A percentile compares a stretch with the other conserved stretches of the same genome.
Evolutionary conservation across 371 early-diverging fungal species (phyloP).

Genomic region (Lichtheimia ornata): DNA sequence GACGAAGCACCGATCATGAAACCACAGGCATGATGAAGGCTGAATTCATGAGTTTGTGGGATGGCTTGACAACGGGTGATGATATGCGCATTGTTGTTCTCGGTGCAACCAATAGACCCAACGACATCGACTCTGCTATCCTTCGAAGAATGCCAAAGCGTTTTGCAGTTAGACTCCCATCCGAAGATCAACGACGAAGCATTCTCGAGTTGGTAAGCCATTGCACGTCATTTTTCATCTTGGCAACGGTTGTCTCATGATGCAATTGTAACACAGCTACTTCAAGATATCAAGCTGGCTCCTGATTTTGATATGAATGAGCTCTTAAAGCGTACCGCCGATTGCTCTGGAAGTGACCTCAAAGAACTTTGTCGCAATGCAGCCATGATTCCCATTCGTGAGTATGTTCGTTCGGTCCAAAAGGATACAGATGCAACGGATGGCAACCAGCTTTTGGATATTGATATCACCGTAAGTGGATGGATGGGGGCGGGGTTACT

Average conservation of each 20-base stretch:
- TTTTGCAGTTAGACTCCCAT: slow-evolving; percentile 89
- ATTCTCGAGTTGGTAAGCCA: slow-evolving; percentile 79
- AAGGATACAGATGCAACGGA: slow-evolving; percentile 24
- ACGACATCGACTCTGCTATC: slow-evolving; percentile 96
- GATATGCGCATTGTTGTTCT: slow-evolving; percentile 80
- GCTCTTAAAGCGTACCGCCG: slow-evolving; percentile 80
- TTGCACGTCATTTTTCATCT: background rate
- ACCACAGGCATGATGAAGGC: slow-evolving; percentile 98
- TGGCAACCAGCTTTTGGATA: slow-evolving; percentile 34
- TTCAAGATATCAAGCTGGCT: slow-evolving; percentile 69
- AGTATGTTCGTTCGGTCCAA: slow-evolving; percentile 71
- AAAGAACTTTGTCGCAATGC: slow-evolving; percentile 97
- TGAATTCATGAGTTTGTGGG: slow-evolving; percentile 98
- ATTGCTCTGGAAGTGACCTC: slow-evolving; percentile 92
- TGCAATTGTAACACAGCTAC: slow-evolving; percentile 50
- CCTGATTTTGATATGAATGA: slow-evolving; percentile 70
- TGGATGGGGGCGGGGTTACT: no score
- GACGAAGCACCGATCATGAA: slow-evolving; percentile 91
- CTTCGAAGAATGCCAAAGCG: slow-evolving; percentile 97
- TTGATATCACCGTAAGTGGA: slow-evolving; percentile 32
- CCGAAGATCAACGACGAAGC: slow-evolving; percentile 82
- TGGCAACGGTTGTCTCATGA: background rate
- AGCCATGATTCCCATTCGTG: slow-evolving; percentile 93
- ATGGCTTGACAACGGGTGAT: slow-evolving; percentile 87
- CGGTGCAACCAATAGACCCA: slow-evolving; percentile 97